Conservation (phyloP, 2,329 filamentous ascomycete species). For the Escovopsis weberi region DNA sequence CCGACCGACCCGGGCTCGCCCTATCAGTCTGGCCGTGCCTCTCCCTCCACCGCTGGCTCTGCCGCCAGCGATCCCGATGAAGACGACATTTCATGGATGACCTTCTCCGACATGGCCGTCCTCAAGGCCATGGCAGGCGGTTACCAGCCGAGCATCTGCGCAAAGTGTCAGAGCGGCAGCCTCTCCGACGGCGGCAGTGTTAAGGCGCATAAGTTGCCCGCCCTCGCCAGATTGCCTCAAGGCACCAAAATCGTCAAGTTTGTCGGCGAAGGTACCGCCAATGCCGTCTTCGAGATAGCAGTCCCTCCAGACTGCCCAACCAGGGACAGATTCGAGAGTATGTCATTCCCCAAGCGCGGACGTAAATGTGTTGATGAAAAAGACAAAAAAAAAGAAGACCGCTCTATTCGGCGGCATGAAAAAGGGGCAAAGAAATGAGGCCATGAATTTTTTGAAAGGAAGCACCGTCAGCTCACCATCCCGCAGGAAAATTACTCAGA, state of each 20-base stretch:
- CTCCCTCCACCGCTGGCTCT: constrained; percentile 6
- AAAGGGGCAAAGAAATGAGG: background rate
- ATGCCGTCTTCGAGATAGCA: constrained; percentile 54
- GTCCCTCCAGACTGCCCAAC: constrained; percentile 15
- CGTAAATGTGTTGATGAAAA: too few relatives aligned
- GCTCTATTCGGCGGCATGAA: background rate
- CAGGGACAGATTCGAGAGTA: constrained; percentile 17
- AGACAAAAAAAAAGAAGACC: background rate
- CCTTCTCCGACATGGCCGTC: constrained; percentile 10
- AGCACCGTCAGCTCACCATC: background rate
- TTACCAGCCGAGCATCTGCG: background rate
- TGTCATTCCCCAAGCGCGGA: background rate
- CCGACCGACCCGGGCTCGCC: too few relatives aligned
- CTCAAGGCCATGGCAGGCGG: constrained; percentile 8
- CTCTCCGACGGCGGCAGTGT: background rate
- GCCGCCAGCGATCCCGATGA: constrained; percentile 6
- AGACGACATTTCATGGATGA: constrained; percentile 11
- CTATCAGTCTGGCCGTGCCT: background rate
- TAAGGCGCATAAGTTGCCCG: background rate
- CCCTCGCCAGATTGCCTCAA: constrained; percentile 18
- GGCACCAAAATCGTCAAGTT: constrained; percentile 24
- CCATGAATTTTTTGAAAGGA: too few relatives aligned
- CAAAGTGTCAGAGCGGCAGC: background rate
- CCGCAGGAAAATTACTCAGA: constrained; percentile 21
- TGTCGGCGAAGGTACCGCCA: constrained; percentile 59